Evolutionary conservation across 2,329 filamentous ascomycete species (phyloP), one percentile per base, ranked within the genome.

Genomic region (Claviceps pazoutovae): DNA sequence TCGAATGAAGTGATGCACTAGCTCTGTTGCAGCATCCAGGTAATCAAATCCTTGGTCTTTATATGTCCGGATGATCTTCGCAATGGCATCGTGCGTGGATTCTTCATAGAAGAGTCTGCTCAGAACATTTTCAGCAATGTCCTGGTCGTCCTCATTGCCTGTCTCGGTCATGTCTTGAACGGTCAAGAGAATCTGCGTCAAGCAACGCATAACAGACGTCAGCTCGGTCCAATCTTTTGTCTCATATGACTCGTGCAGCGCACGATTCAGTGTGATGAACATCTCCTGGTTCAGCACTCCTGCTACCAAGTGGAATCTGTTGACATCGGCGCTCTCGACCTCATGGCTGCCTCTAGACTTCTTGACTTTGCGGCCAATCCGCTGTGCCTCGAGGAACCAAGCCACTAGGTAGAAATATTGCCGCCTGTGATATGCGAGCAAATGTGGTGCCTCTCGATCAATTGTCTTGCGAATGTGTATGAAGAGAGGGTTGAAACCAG

Each of bases 21-120:
- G 79, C 61, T 98, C 91, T 1, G 91, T 97, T 53, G 85, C 84
- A 5, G 90, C 85, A 66, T 98, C 90, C 1, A 98, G 76, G 59
- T 96, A 98, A 51, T 89, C 87, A 59, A 96, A 93, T 0, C 88
- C 86, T 68, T 97, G 93, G 54, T 91, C 88, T 58, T 94, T 95
- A 71, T 94, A 97, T n/a, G 78, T 83, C 56, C 84, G 78, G 1
- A 91, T 75, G 50, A 96, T 86, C 54, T 82, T 79, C 34, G 91
- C 78, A 49, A 98, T 79, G 23, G 86, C 78, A 55, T 98, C 91
- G 61, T 98, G 90, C 0, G 90, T 96, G 0, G 87, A 80, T 62
- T 97, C 89, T 67, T 98, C 93, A 68, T 98, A 98, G 66, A 98
- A 98, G n/a, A 98, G 88, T 55, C 91, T 87, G 60, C 86, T 94